Conservation (phyloP, 2,329 filamentous ascomycete species). For the Colletotrichum limetticola region DNA sequence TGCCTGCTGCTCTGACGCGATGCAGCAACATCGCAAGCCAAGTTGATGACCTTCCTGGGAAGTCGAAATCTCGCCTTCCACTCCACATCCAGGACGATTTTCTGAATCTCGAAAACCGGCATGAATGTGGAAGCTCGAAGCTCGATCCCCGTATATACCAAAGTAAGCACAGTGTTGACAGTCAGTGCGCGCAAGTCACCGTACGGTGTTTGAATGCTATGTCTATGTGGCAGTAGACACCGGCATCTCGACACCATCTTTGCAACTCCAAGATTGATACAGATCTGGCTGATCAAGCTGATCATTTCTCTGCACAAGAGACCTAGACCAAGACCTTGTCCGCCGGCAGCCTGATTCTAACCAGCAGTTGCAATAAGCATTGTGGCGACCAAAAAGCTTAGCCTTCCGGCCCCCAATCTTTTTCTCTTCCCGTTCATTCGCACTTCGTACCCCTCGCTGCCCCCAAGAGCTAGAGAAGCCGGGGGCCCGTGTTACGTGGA, state of each 20-base stretch:
- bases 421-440: background rate
- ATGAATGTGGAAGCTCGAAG: background rate
- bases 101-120: background rate
- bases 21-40: background rate
- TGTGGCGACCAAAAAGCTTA: constrained; percentile 21
- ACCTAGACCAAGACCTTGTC: background rate
- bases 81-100: background rate
- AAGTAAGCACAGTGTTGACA: background rate
- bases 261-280: background rate
- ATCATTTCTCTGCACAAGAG: background rate
- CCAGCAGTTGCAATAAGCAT: constrained; percentile 29
- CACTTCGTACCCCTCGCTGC: background rate
- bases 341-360: constrained; percentile 28
- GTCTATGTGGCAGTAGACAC: too few species aligned
- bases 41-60: background rate
- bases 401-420: constrained; percentile 21
- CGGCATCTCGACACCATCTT: background rate
- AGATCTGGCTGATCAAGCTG: background rate
- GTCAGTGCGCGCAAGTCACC: background rate
- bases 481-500: constrained; percentile 26
- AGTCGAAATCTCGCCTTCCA: background rate
- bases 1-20: too few species aligned
- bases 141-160: background rate
- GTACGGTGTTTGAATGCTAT: background rate
- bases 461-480: background rate